Evolutionary conservation across 2,329 filamentous ascomycete genomes (phyloP), one percentile per base, ranked within the genome.

Genomic region (Mollisia scopiformis): DNA sequence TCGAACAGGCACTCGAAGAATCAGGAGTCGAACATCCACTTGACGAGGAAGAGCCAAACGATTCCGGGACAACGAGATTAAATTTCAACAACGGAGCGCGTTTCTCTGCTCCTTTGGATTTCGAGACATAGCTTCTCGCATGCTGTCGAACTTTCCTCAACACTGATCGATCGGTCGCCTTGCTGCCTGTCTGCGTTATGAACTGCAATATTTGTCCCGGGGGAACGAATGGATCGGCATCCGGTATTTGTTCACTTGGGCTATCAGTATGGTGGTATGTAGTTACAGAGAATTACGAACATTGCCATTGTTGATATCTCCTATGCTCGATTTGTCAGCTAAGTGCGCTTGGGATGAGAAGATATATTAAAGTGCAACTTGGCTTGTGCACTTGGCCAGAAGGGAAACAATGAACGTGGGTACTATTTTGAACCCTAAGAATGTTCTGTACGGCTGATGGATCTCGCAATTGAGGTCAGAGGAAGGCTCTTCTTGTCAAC

Each of bases 121-220:
- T 25, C 21, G 31, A 39, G 7, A 54, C 33, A 23, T 37, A 49
- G 21, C 31, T 52, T 39, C 55, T 61, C 8, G 58, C 58, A 61
- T 61, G 54, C 23, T 54, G 46, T 39, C 58, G 16, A 5, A 61
- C 49, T 39, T 41, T 27, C 47, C 46, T 61, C 54, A 54, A 57
- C 23, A 57, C 25, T 2, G n/a, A n/a, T 5, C 31, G 28, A 35
- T 54, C 58, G 30, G 57, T 50, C 10, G 47, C 57, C 14, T 25
- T 21, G 13, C 47, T 21, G 11, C 49, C 54, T 13, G 58, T 51
- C 39, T 61, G 58, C 5, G 55, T 43, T 6, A 61, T 47, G 27
- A 61, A 61, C 25, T 49, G 28, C n/a, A 52, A 30, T 19, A 19
- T n/a, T n/a, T 19, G 19, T 23, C 7, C 49, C 19, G 49, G 39